Evolutionary conservation across 1,284 basidiomycete species (phyloP), one percentile per base, ranked within the genome.

Genomic region (Farysia itapuensis): DNA sequence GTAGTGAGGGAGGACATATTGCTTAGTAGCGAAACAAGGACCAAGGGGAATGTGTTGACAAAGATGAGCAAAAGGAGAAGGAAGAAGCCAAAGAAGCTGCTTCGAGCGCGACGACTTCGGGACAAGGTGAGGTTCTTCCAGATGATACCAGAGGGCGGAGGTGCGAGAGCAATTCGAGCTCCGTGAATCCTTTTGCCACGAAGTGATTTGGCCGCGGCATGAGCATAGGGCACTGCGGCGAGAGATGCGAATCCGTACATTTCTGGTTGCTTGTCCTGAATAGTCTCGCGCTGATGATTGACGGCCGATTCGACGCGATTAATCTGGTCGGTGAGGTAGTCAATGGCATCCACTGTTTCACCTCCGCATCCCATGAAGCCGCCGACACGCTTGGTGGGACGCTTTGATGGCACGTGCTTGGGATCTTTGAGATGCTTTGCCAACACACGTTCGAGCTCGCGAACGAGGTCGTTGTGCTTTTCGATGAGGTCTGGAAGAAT

Each of bases 381-480:
- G 14, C 89, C 89, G 15, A 87, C 77, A 15, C 81, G 81, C 43
- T 88, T 83, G 2, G 81, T 87, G 0, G 91, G 91, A 20, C 91
- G 80, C 52, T 86, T 86, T 56, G 84, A 81, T 19, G 81, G 86
- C 29, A 89, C 79, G 66, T 83, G 84, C 7, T 87, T 87, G 15
- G 82, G 84, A 69, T 90, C 88, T 52, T 79, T 79, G 47, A 94
- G 82, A 75, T 93, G 93, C 59, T 84, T 85, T 35, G 93, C 90
- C 13, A 95, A 81, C 22, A 88, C 81, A 32, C 82, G 79, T 74
- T 96, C 92, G 30, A 95, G 83, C 52, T 90, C 85, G 35, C 85
- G 81, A 13, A 96, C 90, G 12, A 88, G 86, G 38, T 87, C 79
- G 77, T 93, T 92, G 79, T 95, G 90, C 59, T 85, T 85, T 38